Percentiles rank a stretch among this genome's conserved stretches.
Evolutionary conservation across 2,329 filamentous ascomycete genomes (phyloP).

Genomic region (Catunica adiposa): DNA sequence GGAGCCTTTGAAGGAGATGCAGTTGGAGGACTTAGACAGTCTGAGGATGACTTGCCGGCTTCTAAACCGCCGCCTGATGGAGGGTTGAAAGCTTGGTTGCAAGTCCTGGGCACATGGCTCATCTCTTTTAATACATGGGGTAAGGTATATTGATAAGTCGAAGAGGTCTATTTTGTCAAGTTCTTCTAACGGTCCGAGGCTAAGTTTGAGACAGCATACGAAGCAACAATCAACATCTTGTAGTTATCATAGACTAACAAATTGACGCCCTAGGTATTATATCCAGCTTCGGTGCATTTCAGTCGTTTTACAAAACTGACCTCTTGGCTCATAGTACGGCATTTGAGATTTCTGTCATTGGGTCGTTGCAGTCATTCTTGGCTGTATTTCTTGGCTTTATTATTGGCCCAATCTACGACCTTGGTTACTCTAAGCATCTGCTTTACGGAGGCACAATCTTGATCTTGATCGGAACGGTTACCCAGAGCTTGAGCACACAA

Average conservation of each 20-base stretch:
- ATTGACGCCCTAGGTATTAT: neutral
- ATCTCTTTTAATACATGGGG: slow-evolving; percentile 23
- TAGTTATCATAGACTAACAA: neutral
- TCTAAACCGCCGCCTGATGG: slow-evolving; percentile 17
- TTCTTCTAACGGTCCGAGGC: too few species aligned
- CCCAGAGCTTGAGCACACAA: slow-evolving; percentile 22
- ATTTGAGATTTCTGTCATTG: slow-evolving; percentile 23
- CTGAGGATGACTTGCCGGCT: neutral
- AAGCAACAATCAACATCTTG: too few species aligned
- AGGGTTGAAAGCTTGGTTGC: slow-evolving; percentile 22
- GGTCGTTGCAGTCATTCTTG: slow-evolving; percentile 24
- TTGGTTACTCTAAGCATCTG: slow-evolving; percentile 22
- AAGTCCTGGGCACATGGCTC: slow-evolving; percentile 22
- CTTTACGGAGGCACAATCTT: slow-evolving; percentile 22
- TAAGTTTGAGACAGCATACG: too few species aligned
- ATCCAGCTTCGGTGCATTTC: slow-evolving; percentile 23
- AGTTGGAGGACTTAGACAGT: neutral
- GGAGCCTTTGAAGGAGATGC: neutral
- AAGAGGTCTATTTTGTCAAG: neutral
- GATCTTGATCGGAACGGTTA: slow-evolving; percentile 24
- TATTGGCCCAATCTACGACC: slow-evolving; percentile 25
- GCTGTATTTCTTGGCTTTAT: slow-evolving; percentile 24
- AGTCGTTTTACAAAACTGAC: slow-evolving; percentile 21
- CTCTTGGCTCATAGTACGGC: slow-evolving; percentile 18
- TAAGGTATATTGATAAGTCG: slow-evolving; percentile 12